Conservation (phyloP, 2,329 filamentous ascomycete genomes). For the Diaporthe aspalathi region DNA sequence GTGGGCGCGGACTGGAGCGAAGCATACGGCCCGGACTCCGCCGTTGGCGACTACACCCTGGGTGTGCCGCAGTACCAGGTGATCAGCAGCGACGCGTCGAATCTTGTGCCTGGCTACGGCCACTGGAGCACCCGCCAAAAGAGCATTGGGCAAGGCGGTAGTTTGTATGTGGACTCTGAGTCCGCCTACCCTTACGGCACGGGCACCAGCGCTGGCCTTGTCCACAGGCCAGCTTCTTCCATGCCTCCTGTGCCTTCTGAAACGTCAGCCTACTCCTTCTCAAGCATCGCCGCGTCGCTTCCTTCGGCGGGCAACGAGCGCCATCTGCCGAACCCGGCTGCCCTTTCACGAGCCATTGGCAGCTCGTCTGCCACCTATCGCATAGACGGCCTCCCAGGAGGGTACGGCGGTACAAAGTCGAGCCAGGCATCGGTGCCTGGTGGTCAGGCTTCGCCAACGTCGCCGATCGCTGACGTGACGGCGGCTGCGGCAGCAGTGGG, state of each 20-base stretch:
- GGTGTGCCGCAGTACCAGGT: conserved; percentile 50
- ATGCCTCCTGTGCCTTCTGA: conserved; percentile 45
- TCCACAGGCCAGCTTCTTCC: conserved; percentile 49
- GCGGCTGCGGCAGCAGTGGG: conserved; percentile 36
- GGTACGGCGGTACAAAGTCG: conserved; percentile 42
- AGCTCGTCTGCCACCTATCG: conserved; percentile 46
- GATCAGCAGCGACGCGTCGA: conserved; percentile 49
- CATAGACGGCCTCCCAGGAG: conserved; percentile 42
- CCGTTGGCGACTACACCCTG: conserved; percentile 52
- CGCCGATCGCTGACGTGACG: conserved; percentile 45
- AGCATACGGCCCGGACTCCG: conserved; percentile 51
- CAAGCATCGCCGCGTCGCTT: conserved; percentile 54
- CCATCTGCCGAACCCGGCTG: conserved; percentile 50
- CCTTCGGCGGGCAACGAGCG: conserved; percentile 48
- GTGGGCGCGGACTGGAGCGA: conserved; percentile 50
- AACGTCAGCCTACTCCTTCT: conserved; percentile 54
- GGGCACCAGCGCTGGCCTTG: conserved; percentile 43
- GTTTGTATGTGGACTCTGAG: conserved; percentile 52
- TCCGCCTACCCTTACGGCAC: conserved; percentile 48
- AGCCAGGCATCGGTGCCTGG: conserved; percentile 31
- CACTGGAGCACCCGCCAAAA: conserved; percentile 38
- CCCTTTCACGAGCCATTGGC: conserved; percentile 46
- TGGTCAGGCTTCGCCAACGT: conserved; percentile 42
- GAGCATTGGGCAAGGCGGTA: conserved; percentile 36
- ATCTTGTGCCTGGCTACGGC: conserved; percentile 48